Percentiles rank a stretch among this genome's conserved stretches.
phyloP scores from a whole-genome alignment of 768 basidiomycete species.

The Leccinum disarticulatum region DNA sequence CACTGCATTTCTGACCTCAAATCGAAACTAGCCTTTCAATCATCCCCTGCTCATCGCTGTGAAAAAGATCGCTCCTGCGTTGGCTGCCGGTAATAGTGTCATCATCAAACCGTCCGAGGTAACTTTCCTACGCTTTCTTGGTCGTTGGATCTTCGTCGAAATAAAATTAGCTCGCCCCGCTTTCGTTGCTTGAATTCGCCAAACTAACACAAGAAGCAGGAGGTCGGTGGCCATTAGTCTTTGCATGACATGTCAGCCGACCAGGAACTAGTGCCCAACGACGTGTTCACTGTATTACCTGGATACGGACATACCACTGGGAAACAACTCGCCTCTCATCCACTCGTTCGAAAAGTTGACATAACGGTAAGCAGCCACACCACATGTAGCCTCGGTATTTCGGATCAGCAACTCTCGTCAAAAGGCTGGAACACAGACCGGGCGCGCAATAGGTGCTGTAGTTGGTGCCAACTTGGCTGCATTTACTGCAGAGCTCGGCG shows the following conservation, averaged over 20 bases:
- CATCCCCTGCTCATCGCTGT: conserved; percentile 86
- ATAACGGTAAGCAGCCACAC: conserved; percentile 57
- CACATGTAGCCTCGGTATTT: neutral
- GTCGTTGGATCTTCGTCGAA: neutral
- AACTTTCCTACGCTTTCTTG: neutral
- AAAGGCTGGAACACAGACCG: conserved; percentile 78
- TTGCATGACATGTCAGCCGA: neutral
- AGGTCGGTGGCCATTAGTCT: conserved; percentile 39
- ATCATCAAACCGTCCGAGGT: conserved; percentile 84
- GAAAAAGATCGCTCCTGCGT: conserved; percentile 84
- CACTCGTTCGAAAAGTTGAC: conserved; percentile 76
- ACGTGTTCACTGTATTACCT: conserved; percentile 71
- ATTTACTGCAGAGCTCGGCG: conserved; percentile 84
- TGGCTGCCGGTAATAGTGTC: conserved; percentile 83
- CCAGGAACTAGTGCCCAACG: conserved; percentile 60
- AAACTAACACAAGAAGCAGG: conserved; percentile 64
- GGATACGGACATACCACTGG: conserved; percentile 70
- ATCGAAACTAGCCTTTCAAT: conserved; percentile 67
- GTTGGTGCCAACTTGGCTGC: conserved; percentile 73
- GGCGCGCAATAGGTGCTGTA: conserved; percentile 67
- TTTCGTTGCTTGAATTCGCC: conserved; percentile 77
- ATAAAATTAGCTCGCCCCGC: conserved; percentile 60
- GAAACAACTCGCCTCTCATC: conserved; percentile 61
- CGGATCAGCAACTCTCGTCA: neutral
- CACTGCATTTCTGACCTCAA: neutral